These are phyloP conservation scores for Geoglossum glabrum DNA, from an alignment of 495 filamentous ascomycete species.

Conservation along the genomic window DNA sequence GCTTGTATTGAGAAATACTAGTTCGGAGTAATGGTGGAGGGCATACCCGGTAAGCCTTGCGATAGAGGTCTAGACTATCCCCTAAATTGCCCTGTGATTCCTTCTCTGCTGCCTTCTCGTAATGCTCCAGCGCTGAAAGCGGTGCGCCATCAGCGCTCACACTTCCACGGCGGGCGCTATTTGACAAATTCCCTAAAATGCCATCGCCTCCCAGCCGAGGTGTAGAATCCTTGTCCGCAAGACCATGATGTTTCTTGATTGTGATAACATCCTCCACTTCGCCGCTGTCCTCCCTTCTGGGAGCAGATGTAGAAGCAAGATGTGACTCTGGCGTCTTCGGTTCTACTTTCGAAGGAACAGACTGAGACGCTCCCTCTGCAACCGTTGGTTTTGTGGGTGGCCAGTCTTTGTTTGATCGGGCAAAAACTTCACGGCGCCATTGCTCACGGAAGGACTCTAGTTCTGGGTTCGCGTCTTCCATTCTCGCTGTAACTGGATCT, in stretches of 20 bases:
- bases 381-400: not conserved
- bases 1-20: constrained; percentile 11
- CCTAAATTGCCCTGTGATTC: constrained; percentile 70
- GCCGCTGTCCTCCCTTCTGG: constrained; percentile 20
- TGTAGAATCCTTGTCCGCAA: constrained; percentile 19
- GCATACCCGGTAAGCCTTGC: constrained; percentile 66
- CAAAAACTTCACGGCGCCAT: constrained; percentile 66
- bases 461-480: constrained; percentile 44
- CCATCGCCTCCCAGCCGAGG: constrained; percentile 12
- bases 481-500: constrained; percentile 10
- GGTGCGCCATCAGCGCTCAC: constrained; percentile 27
- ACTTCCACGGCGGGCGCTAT: not conserved
- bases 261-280: constrained; percentile 18
- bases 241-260: constrained; percentile 21
- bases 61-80: constrained; percentile 74
- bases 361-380: not conserved
- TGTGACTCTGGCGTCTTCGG: constrained; percentile 1
- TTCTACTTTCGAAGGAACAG: not conserved
- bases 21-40: not conserved
- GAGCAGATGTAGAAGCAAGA: constrained; percentile 17
- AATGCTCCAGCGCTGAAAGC: constrained; percentile 71
- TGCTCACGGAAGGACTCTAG: constrained; percentile 61
- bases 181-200: constrained; percentile 22
- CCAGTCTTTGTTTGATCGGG: constrained; percentile 20
- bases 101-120: constrained; percentile 76